Base-by-base conservation (phyloP, 257 asterid genomes). In the Avicennia marina region DNA sequence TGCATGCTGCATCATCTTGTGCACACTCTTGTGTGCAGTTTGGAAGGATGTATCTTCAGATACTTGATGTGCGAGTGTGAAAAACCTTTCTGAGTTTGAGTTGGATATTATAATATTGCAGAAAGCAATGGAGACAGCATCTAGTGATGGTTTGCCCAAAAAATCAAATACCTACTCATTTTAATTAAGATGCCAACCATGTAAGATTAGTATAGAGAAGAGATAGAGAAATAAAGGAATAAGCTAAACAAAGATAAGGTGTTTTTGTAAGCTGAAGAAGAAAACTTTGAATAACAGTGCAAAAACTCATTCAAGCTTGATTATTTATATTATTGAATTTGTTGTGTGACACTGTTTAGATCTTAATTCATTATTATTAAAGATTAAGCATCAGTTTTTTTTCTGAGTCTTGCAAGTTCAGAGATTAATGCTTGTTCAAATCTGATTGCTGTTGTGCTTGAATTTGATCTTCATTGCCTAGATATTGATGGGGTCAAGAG, bases 381-480 rank as follows among this genome's bases (percentile, higher is more conserved):
- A 73, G 81, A 80, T 73, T 33, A n/a, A 39, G 70, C 64, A 51
- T 55, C 48, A 47, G n/a, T n/a, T 52, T 44, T 52, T 20, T 43
- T 66, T 49, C 34, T 43, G 21, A 53, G 58, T 60, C 63, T 69
- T 36, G 15, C 45, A n/a, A 48, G 42, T 55, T 39, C 11, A 36
- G 11, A 33, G 53, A 29, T 53, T 24, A 12, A 38, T 34, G 33
- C 49, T 33, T 40, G 24, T 64, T 19, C 32, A 16, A 18, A 56
- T 26, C 41, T 59, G 32, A 11, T 53, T 48, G 11, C 24, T 21
- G 22, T 44, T 24, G 18, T 11, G 12, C 74, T 10, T 42, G 64
- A n/a, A 32, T 72, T 26, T 49, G 31, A 57, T 54, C 51, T 49
- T 57, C 38, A 40, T 15, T 43, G 21, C 40, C 57, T 20, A 34